Percentiles rank a stretch among this genome's conserved stretches.
Conservation (phyloP, 306 rosid species). For the Carpinus fangiana region DNA sequence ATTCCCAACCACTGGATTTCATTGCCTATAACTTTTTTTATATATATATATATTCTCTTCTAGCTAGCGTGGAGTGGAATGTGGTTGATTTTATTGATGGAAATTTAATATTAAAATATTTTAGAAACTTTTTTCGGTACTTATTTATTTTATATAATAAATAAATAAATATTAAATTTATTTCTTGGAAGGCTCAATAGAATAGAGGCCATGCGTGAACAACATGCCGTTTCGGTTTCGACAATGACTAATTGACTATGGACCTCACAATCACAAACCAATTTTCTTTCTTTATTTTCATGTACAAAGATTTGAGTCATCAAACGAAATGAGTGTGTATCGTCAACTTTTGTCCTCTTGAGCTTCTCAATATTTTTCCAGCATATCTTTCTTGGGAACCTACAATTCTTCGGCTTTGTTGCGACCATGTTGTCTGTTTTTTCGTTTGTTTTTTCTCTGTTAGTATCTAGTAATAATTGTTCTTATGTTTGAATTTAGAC, state of each 20-base stretch:
- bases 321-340: too few species aligned
- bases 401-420: neutral
- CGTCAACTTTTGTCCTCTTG: neutral
- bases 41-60: too few species aligned
- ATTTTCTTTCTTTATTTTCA: neutral
- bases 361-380: neutral
- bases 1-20: constrained; percentile 23
- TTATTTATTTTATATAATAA: too few species aligned
- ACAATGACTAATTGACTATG: neutral
- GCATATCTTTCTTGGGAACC: constrained; percentile 32
- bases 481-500: too few species aligned
- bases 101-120: too few species aligned
- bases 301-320: neutral
- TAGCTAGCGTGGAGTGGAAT: too few species aligned
- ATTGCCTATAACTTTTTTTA: neutral
- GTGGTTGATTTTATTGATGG: neutral
- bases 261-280: neutral
- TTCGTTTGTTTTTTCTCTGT: too few species aligned
- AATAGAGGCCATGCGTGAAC: neutral
- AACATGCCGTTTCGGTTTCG: constrained; percentile 10
- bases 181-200: neutral
- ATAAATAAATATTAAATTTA: too few species aligned
- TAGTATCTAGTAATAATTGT: too few species aligned
- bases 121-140: too few species aligned
- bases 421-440: too few species aligned